Conservation (phyloP, 139 green algal genomes). For the Gonium pectorale region DNA sequence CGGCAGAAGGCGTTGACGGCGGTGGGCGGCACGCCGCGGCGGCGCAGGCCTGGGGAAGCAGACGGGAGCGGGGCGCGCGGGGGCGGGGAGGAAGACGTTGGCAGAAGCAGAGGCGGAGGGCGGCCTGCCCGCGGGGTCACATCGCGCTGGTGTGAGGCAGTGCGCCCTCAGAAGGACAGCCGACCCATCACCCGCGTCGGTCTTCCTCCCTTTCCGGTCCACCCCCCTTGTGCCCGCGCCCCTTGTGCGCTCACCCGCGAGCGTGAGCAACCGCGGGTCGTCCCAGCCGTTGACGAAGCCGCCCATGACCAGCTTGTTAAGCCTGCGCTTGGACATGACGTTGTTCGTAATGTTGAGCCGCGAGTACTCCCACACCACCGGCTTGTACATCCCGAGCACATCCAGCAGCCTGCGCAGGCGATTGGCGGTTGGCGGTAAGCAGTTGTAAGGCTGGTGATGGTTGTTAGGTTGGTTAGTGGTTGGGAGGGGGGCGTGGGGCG, state of each 20-base stretch:
- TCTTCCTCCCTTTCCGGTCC: not conserved
- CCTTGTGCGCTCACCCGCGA: slow-evolving; percentile 58
- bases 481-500: not conserved
- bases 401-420: slow-evolving; percentile 82
- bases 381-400: slow-evolving; percentile 95
- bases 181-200: too few relatives aligned
- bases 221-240: not conserved
- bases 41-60: slow-evolving; percentile 87
- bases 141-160: too few relatives aligned
- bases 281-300: slow-evolving; percentile 94
- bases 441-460: not conserved
- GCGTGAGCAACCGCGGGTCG: slow-evolving; percentile 93
- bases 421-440: not conserved
- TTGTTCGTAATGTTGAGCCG: slow-evolving; percentile 98
- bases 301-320: slow-evolving; percentile 92
- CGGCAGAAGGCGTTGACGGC: slow-evolving; percentile 97
- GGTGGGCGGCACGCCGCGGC: slow-evolving; percentile 85
- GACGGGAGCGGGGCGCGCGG: too few relatives aligned
- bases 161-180: too few relatives aligned
- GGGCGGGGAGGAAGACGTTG: too few relatives aligned
- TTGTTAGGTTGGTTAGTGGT: too few relatives aligned
- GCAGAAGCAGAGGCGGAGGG: too few relatives aligned
- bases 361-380: slow-evolving; percentile 94
- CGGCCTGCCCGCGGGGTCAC: too few relatives aligned
- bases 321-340: slow-evolving; percentile 97